Conservation (phyloP, 441 rosid species). For the Syzygium syzygioides region DNA sequence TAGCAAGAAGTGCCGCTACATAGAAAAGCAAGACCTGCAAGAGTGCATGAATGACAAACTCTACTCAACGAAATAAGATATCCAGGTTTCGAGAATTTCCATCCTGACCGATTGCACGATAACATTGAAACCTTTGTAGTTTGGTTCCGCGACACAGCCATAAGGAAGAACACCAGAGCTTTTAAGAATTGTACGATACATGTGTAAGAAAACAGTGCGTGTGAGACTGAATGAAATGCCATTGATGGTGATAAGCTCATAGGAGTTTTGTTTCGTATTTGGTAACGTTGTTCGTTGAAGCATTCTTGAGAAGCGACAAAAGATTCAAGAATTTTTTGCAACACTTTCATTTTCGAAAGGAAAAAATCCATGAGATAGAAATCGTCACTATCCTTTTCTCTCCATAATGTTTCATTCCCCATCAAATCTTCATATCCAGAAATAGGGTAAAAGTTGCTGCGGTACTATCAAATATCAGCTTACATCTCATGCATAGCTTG, state of each 20-base stretch:
- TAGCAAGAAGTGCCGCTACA: too few species aligned
- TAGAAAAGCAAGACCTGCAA: too few species aligned
- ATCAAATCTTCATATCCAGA: background rate
- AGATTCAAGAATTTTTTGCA: background rate
- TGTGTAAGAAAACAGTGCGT: background rate
- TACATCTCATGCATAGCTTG: too few species aligned
- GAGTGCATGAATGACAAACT: too few species aligned
- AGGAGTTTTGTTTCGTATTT: background rate
- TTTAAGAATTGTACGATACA: too few species aligned
- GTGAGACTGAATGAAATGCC: background rate
- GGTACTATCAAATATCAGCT: too few species aligned
- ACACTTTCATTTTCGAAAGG: background rate
- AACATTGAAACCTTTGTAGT: background rate
- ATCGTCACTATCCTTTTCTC: background rate
- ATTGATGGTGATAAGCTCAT: background rate
- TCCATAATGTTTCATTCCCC: background rate
- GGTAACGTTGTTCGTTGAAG: background rate
- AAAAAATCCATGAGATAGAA: background rate
- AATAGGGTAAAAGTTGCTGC: background rate
- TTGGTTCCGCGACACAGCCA: too few species aligned
- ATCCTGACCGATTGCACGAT: background rate
- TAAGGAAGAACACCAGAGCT: background rate
- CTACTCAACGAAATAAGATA: background rate
- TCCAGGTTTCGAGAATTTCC: too few species aligned
- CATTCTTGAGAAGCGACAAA: background rate